Conservation (phyloP, 495 filamentous ascomycete genomes). For the Penicillium verhagenii region DNA sequence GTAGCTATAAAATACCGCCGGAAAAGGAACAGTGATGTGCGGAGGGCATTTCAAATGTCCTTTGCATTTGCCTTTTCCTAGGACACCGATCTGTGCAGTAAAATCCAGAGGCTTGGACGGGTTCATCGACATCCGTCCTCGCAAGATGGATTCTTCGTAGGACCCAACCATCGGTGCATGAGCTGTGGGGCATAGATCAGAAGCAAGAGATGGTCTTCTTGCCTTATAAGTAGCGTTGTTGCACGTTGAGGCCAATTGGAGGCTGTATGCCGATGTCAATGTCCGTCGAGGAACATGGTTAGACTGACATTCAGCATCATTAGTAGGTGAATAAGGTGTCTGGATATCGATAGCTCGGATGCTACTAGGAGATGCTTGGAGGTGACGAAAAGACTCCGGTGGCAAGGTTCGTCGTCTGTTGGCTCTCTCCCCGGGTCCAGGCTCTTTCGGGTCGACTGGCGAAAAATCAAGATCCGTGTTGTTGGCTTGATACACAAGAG, state of each 20-base stretch:
- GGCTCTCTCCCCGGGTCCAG: constrained; percentile 42
- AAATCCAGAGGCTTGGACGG: constrained; percentile 94
- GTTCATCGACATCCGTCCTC: constrained; percentile 94
- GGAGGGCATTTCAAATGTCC: constrained; percentile 80
- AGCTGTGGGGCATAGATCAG: constrained; percentile 73
- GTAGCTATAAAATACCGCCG: constrained; percentile 96
- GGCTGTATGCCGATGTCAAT: constrained; percentile 59
- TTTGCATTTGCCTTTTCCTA: constrained; percentile 89
- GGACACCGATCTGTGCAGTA: constrained; percentile 90
- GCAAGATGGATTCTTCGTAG: constrained; percentile 94
- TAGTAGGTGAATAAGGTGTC: constrained; percentile 24
- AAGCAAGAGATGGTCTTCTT: constrained; percentile 69
- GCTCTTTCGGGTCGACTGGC: constrained; percentile 33
- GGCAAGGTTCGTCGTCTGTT: constrained; percentile 61
- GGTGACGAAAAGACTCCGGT: constrained; percentile 50
- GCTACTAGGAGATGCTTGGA: constrained; percentile 36
- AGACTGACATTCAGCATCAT: constrained; percentile 61
- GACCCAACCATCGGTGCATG: constrained; percentile 96
- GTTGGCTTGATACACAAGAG: constrained; percentile 84
- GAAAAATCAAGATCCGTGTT: constrained; percentile 79
- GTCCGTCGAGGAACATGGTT: constrained; percentile 73
- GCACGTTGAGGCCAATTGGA: constrained; percentile 56
- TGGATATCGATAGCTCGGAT: constrained; percentile 16
- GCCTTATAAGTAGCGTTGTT: constrained; percentile 58
- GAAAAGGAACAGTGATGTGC: constrained; percentile 91